Percentiles rank a stretch among this genome's conserved stretches.
phyloP scores from a whole-genome alignment of 345 rosid species.

The Pistacia atlantica region DNA sequence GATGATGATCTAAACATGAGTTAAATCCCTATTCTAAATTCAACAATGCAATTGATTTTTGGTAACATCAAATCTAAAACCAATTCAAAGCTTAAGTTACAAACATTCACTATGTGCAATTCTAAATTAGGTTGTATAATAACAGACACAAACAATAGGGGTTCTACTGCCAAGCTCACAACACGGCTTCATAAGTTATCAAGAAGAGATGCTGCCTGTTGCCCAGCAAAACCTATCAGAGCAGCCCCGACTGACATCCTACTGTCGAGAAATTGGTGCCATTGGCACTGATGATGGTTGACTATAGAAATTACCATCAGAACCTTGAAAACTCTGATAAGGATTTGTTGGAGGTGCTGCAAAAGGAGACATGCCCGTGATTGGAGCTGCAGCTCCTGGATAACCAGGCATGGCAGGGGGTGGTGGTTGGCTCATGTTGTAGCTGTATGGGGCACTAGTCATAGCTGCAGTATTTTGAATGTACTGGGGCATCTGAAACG shows the following conservation, averaged over 20 bases:
- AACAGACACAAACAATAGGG: conserved; percentile 12
- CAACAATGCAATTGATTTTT: conserved; percentile 13
- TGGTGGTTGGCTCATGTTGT: conserved; percentile 47
- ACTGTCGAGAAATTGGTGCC: conserved; percentile 71
- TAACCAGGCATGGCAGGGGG: conserved; percentile 45
- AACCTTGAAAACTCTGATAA: conserved; percentile 63
- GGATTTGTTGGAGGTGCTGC: conserved; percentile 44
- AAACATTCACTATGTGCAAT: conserved; percentile 37
- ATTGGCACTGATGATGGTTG: conserved; percentile 61
- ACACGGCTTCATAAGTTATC: not conserved
- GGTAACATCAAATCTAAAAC: conserved; percentile 9
- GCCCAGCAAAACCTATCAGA: conserved; percentile 1
- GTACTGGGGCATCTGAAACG: conserved; percentile 59
- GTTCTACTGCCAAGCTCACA: not conserved
- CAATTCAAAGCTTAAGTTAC: conserved; percentile 20
- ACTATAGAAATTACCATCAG: conserved; percentile 66
- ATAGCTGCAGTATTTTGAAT: conserved; percentile 56
- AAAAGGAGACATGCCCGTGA: conserved; percentile 49
- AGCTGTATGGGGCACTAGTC: conserved; percentile 53
- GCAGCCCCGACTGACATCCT: conserved; percentile 21
- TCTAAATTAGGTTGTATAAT: conserved; percentile 25
- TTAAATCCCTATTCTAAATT: conserved; percentile 13
- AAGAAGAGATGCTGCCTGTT: not conserved
- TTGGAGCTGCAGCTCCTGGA: conserved; percentile 39
- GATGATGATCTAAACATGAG: not conserved